Percentiles rank a stretch among this genome's conserved stretches.
Conservation (phyloP, 129 eudicot species). For the Lactuca sativa region DNA sequence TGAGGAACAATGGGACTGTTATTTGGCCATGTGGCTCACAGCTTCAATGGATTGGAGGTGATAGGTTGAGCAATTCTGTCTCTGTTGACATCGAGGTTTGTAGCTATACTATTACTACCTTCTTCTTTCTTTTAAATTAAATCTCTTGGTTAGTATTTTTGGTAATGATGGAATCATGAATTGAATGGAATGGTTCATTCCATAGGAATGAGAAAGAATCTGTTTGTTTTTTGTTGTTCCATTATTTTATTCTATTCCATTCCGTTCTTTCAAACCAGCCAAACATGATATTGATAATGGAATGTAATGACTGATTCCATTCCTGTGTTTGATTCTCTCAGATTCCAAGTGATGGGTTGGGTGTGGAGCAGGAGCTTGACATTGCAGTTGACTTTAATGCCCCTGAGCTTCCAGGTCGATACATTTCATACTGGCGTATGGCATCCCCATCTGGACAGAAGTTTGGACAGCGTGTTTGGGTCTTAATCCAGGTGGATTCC, state of each 20-base stretch:
- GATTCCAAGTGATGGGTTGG: constrained; percentile 62
- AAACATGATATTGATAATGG: too few species aligned
- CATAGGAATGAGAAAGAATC: too few species aligned
- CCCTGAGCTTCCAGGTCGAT: constrained; percentile 75
- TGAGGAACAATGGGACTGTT: constrained; percentile 79
- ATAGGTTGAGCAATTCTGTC: constrained; percentile 45
- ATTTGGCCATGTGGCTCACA: constrained; percentile 74
- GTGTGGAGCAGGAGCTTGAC: constrained; percentile 59
- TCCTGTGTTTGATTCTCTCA: constrained; percentile 17
- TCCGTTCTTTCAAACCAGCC: too few species aligned
- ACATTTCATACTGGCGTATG: constrained; percentile 93
- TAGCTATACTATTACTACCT: neutral
- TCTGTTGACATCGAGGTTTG: constrained; percentile 67
- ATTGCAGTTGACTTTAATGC: constrained; percentile 78
- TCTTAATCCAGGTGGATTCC: constrained; percentile 86
- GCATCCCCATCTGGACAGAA: constrained; percentile 78
- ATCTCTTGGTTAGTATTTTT: too few species aligned
- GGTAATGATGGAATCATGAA: too few species aligned
- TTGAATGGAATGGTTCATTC: too few species aligned
- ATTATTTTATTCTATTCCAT: too few species aligned
- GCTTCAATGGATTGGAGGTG: constrained; percentile 93
- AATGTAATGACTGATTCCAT: neutral
- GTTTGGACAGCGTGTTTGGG: constrained; percentile 99
- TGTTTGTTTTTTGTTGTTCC: too few species aligned
- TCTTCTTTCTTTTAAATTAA: too few species aligned